Evolutionary conservation across 257 asterid species (phyloP).

Genomic region (Ligustrum vulgare): DNA sequence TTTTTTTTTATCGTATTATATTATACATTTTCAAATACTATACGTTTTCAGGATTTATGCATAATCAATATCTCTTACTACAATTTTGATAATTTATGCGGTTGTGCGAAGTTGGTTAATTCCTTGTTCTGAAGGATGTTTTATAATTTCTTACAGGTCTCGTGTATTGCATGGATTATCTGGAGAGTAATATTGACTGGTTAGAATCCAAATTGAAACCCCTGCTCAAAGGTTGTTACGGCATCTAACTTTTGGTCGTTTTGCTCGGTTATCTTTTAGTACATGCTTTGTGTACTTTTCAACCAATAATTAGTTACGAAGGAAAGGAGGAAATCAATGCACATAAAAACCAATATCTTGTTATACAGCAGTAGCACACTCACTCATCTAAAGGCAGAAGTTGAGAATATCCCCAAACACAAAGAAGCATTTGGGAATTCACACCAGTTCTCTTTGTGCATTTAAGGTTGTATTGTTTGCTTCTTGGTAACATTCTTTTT

Average conservation of each 20-base stretch:
- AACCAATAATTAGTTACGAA: background rate
- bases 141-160: constrained; percentile 56
- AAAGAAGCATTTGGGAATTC: background rate
- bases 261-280: constrained; percentile 9
- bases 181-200: constrained; percentile 97
- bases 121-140: constrained; percentile 3
- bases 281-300: constrained; percentile 5
- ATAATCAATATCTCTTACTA: background rate
- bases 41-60: background rate
- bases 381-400: constrained; percentile 1
- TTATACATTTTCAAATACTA: background rate
- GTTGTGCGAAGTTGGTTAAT: background rate
- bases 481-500: background rate
- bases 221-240: constrained; percentile 70
- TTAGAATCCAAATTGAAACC: constrained; percentile 78
- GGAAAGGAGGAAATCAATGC: background rate
- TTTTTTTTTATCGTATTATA: background rate
- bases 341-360: background rate
- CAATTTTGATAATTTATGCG: background rate
- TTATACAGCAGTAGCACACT: background rate
- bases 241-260: constrained; percentile 16
- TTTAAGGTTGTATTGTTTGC: background rate
- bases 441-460: background rate
- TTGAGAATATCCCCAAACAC: background rate
- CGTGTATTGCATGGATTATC: constrained; percentile 92